These are phyloP conservation scores for Colletotrichum theobromicola DNA, from an alignment of 2,329 filamentous ascomycete genomes.

Conservation along the genomic window DNA sequence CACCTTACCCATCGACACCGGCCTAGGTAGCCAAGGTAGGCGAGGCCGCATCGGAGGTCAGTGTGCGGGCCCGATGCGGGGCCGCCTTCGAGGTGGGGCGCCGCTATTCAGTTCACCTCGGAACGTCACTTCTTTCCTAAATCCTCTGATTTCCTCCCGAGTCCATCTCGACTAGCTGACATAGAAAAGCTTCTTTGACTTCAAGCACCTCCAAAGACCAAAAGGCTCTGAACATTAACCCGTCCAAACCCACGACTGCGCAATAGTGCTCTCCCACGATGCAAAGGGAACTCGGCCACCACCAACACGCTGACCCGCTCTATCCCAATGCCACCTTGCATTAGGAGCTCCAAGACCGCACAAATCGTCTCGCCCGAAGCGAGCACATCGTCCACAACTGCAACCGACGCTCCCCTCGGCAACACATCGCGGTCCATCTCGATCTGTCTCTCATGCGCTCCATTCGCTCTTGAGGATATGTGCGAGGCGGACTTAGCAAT, in stretches of 20 bases:
- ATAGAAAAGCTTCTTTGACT: background rate
- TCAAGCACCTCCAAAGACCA: constrained; percentile 37
- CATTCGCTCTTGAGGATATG: constrained; percentile 47
- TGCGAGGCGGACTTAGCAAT: constrained; percentile 53
- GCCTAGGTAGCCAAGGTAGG: too few relatives aligned
- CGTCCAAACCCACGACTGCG: constrained; percentile 52
- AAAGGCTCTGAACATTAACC: constrained; percentile 55
- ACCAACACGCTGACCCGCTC: constrained; percentile 54
- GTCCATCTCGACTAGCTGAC: background rate
- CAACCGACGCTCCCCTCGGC: constrained; percentile 42
- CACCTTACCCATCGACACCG: background rate
- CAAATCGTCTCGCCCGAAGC: constrained; percentile 60
- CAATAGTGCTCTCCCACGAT: constrained; percentile 55
- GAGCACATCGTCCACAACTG: constrained; percentile 67
- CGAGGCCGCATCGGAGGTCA: too few relatives aligned
- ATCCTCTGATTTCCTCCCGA: too few relatives aligned
- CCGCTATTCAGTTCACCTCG: background rate
- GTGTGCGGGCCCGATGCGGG: too few relatives aligned
- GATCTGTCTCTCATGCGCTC: constrained; percentile 39
- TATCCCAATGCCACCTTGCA: constrained; percentile 41
- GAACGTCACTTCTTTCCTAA: too few relatives aligned
- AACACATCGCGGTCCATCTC: constrained; percentile 55
- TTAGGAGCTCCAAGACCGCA: constrained; percentile 55
- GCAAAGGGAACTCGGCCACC: constrained; percentile 62
- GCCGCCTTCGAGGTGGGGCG: background rate